A percentile compares a stretch with the other conserved stretches of the same genome.
phyloP scores from a whole-genome alignment of 78 protist species.

The Dictyostelium capitatum region DNA sequence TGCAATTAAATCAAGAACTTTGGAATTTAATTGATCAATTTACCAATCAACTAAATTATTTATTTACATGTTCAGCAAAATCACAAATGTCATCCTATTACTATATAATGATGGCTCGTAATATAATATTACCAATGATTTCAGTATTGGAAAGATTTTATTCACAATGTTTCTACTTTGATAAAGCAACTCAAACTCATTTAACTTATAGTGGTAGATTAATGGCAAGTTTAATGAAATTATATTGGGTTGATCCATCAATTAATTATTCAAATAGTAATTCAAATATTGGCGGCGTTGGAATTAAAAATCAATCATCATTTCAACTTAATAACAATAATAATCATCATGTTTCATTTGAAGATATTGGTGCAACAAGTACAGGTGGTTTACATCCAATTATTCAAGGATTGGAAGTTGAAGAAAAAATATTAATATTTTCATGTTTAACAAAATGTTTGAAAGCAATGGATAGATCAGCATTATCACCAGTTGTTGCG shows the following conservation, averaged over 20 bases:
- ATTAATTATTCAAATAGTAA: neutral
- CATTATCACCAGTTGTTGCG: conserved; percentile 41
- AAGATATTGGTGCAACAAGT: neutral
- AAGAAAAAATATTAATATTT: conserved; percentile 34
- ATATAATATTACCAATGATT: conserved; percentile 49
- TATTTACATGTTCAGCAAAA: neutral
- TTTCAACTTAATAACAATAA: neutral
- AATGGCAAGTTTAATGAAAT: conserved; percentile 54
- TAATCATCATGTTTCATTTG: neutral
- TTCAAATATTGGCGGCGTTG: no score
- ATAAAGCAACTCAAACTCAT: conserved; percentile 70
- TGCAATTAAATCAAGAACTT: conserved; percentile 48
- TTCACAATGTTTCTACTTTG: conserved; percentile 77
- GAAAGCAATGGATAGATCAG: conserved; percentile 72
- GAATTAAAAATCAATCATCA: neutral
- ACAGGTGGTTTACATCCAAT: conserved; percentile 67
- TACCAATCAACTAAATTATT: conserved; percentile 42
- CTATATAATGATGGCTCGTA: conserved; percentile 32
- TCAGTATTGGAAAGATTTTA: conserved; percentile 61
- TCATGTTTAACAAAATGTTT: conserved; percentile 27
- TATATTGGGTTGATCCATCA: conserved; percentile 52
- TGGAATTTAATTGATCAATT: conserved; percentile 69
- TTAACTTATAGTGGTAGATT: conserved; percentile 35
- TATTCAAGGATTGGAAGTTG: conserved; percentile 4
- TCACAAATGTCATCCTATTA: conserved; percentile 14